phyloP scores from a whole-genome alignment of 805 yeast species.

The Saccharomycopsis fibuligera region DNA sequence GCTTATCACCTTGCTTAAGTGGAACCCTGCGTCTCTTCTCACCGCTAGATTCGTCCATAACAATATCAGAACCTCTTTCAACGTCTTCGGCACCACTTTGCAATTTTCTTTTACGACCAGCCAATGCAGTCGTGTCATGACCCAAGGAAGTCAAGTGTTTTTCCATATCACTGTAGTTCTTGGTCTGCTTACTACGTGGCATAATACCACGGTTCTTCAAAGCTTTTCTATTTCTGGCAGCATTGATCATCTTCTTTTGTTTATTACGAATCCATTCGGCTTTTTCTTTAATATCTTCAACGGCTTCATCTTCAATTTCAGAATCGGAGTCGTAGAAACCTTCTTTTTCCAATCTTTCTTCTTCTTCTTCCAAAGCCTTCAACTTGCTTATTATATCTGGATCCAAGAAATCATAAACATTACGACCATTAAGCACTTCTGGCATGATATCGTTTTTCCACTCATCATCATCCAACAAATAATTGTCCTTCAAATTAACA shows the following conservation, averaged over 20 bases:
- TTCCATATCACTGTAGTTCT: constrained; percentile 74
- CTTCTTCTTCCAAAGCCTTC: constrained; percentile 95
- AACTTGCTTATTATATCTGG: constrained; percentile 91
- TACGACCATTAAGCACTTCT: constrained; percentile 90
- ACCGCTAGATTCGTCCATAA: constrained; percentile 48
- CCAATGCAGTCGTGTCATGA: constrained; percentile 69
- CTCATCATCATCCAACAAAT: constrained; percentile 87
- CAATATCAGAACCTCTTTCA: constrained; percentile 66
- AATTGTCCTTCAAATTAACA: constrained; percentile 87
- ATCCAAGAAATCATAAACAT: constrained; percentile 95
- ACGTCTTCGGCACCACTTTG: constrained; percentile 35
- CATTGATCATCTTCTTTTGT: constrained; percentile 88
- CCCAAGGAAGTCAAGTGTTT: constrained; percentile 85
- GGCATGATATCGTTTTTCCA: constrained; percentile 99
- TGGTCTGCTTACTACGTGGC: constrained; percentile 84
- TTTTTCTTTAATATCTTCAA: constrained; percentile 68
- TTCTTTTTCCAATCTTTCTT: constrained; percentile 84
- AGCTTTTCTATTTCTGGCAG: constrained; percentile 80
- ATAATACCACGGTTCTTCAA: constrained; percentile 79
- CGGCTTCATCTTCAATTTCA: constrained; percentile 60
- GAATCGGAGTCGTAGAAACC: constrained; percentile 93
- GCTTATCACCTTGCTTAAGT: constrained; percentile 65
- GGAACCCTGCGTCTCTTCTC: constrained; percentile 40
- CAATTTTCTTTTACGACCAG: constrained; percentile 41
- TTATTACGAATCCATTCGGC: constrained; percentile 95